Evolutionary conservation across 176 grass and related monocot species (phyloP), one percentile per base, ranked within the genome.

Genomic region (Triticum monococcum): DNA sequence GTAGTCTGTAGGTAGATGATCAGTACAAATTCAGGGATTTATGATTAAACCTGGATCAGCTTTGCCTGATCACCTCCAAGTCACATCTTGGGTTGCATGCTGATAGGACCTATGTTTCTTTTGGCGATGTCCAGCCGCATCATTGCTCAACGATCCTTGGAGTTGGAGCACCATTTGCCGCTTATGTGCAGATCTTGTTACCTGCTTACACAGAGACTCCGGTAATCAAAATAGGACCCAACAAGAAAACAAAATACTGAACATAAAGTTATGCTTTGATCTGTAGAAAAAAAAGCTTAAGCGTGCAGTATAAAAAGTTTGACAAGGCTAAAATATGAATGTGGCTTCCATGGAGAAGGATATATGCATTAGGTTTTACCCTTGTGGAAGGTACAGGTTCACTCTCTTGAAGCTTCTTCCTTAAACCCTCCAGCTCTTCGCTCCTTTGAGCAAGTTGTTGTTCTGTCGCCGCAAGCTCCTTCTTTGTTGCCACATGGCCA

Each of bases 391-490:
- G n/a, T 46, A 25, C n/a, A 12, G 2, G 37, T 85, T 85, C 76
- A 74, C n/a, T 84, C 38, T 67, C 87, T 41, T 75, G 54, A 89
- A 85, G 57, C 28, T 89, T 84, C 72, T 64, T 80, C 76, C 70
- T 80, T 18, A 80, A 17, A 66, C 20, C 12, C 57, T 80, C 41
- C 43, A 85, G 3, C 8, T 59, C 45, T 4, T 40, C 0, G 3
- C 54, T 56, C 67, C 41, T 73, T 10, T 3, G 11, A 59, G 67
- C 63, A 57, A 80, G 48, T 36, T 67, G 9, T 10, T 75, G 43
- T 54, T 62, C 3, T 89, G 56, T 35, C 22, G 30, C 17, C 0
- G 11, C 17, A 64, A 83, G 64, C 16, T 45, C 78, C 37, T 65
- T 41, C 36, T 45, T 16, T 36, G 36, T 43, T 10, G 26, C 22